A percentile compares a stretch with the other conserved stretches of the same genome.
Evolutionary conservation across 2,329 filamentous ascomycete species (phyloP).

Genomic region (Escovopsis sp.): DNA sequence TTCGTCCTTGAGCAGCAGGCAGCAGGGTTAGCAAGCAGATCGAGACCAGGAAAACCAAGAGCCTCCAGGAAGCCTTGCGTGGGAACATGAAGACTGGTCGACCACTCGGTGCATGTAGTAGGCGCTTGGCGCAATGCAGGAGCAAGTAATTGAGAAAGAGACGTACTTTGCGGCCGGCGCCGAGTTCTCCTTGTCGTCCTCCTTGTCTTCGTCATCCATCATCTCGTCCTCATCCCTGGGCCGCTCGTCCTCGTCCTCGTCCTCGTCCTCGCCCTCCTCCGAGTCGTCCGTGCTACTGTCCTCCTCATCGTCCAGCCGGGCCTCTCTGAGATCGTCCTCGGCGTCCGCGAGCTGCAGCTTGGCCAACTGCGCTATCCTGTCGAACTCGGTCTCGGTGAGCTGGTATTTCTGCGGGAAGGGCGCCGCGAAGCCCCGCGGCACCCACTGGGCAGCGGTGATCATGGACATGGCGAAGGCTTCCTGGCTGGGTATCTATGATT

Average conservation of each 20-base stretch:
- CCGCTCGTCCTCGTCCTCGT: no score
- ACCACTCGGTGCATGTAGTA: neutral
- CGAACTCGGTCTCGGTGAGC: conserved; percentile 60
- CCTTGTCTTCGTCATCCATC: conserved; percentile 10
- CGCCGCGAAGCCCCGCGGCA: conserved; percentile 60
- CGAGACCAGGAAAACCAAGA: no score
- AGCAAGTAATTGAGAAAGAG: neutral
- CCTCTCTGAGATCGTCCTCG: conserved; percentile 67
- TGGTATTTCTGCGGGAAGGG: conserved; percentile 62
- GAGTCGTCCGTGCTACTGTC: conserved; percentile 9
- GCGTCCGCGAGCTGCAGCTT: conserved; percentile 81
- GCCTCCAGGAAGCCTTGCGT: neutral
- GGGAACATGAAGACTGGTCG: neutral
- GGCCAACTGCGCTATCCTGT: conserved; percentile 58
- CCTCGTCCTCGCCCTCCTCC: neutral
- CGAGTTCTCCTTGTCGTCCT: conserved; percentile 6
- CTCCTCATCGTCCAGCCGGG: conserved; percentile 30
- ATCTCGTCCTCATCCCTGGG: conserved; percentile 9
- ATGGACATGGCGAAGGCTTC: conserved; percentile 40
- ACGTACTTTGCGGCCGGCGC: conserved; percentile 26
- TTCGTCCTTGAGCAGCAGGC: conserved; percentile 15
- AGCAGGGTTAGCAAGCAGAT: conserved; percentile 5
- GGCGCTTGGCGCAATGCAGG: neutral
- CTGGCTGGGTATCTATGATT: no score
- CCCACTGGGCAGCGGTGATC: conserved; percentile 65